These are phyloP conservation scores for Eutrema yunnanense DNA, from an alignment of 345 rosid genomes.

Conservation along the genomic window DNA sequence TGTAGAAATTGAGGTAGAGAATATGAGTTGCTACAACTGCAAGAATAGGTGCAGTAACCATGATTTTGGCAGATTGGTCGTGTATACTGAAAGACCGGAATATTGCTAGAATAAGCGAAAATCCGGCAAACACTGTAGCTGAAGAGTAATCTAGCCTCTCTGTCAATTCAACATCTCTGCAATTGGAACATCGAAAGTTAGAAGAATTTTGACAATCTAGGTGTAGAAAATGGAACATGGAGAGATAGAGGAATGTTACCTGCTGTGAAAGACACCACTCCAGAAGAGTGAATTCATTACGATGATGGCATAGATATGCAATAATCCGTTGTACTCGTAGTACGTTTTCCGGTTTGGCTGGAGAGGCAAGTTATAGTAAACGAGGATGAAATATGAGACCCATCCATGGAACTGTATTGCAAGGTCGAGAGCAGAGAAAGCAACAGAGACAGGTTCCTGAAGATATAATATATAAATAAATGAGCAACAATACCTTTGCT, in stretches of 20 bases:
- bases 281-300: conserved; percentile 88
- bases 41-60: conserved; percentile 76
- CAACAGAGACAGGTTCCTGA: conserved; percentile 88
- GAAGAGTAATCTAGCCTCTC: conserved; percentile 83
- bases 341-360: conserved; percentile 57
- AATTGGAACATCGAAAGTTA: neutral
- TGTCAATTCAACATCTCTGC: conserved; percentile 69
- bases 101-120: conserved; percentile 58
- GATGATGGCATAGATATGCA: conserved; percentile 68
- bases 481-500: neutral
- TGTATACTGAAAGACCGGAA: conserved; percentile 59
- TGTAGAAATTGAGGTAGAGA: conserved; percentile 70
- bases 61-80: conserved; percentile 75
- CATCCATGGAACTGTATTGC: conserved; percentile 83
- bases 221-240: neutral
- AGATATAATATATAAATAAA: neutral
- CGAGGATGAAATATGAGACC: conserved; percentile 82
- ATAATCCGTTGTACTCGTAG: conserved; percentile 66
- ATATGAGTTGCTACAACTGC: conserved; percentile 83
- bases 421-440: conserved; percentile 71
- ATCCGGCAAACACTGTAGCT: conserved; percentile 66
- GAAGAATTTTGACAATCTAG: neutral
- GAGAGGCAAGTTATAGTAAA: conserved; percentile 69
- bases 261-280: conserved; percentile 79
- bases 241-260: conserved; percentile 35